Evolutionary conservation across 768 basidiomycete species (phyloP), one percentile per base, ranked within the genome.

Genomic region (Termitomyces eurrhizus): DNA sequence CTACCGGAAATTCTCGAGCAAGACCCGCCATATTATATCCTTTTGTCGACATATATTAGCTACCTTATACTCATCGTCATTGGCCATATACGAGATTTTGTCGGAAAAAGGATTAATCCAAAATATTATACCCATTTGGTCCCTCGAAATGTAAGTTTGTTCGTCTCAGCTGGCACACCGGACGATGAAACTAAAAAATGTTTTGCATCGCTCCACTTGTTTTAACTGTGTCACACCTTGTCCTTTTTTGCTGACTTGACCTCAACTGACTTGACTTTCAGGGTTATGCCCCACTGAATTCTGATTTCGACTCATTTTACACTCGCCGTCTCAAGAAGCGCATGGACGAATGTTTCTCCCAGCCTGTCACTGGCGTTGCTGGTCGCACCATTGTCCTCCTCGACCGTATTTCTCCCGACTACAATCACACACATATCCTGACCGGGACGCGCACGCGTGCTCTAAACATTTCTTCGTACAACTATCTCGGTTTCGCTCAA

Each of bases 221-320:
- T 52, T 56, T 45, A 36, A 45, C 45, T 36, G 36, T 50, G 36
- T 58, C 16, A 55, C 16, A 55, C 58, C 29, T 51, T 14, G 46
- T 48, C 33, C n/a, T n/a, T 18, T n/a, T 51, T 33, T 18, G 14
- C 39, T 41, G 16, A 41, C 29, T 29, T 29, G 29, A 14, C 24
- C 52, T 53, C 29, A 58, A 52, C 56, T 62, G 51, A 59, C 8
- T 46, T 55, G 32, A 37, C 55, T 57, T 54, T 21, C 72, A 98
- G 94, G 97, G 96, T 59, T 95, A 97, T 69, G 96, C 95, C 2
- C 92, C 97, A 6, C 82, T 98, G 62, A 96, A 94, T 76, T 97
- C 95, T 9, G 97, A 98, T 73, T 98, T 98, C 66, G 96, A 98
- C 74, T 98, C 97, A 7, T 99, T 98, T 78, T 98, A 98, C 80